Conservation (phyloP, 306 rosid genomes). For the Rosa multiflora region DNA sequence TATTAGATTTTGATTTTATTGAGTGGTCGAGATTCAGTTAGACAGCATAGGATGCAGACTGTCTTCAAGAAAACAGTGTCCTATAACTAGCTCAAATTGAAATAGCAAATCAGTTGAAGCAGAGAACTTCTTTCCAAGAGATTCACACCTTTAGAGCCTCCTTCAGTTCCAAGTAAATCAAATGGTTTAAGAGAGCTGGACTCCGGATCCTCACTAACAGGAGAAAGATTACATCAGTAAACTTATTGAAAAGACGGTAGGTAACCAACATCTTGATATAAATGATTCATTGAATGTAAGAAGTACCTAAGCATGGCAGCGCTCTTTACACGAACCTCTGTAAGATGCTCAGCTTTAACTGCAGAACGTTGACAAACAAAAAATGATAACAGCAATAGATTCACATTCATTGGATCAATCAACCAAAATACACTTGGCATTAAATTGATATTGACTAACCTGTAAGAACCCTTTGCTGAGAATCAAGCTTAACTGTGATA, state of each 20-base stretch:
- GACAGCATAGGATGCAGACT: background rate
- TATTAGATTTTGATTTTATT: background rate
- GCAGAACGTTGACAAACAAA: slow-evolving; percentile 26
- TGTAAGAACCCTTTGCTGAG: slow-evolving; percentile 95
- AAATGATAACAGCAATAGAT: background rate
- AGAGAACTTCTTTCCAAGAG: slow-evolving; percentile 17
- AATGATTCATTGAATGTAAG: slow-evolving; percentile 2
- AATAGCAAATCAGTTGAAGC: slow-evolving; percentile 2
- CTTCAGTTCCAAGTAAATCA: slow-evolving; percentile 67
- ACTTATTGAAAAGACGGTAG: slow-evolving; percentile 6
- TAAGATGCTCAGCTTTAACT: slow-evolving; percentile 88
- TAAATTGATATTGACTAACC: slow-evolving; percentile 46
- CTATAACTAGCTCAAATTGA: slow-evolving; percentile 8
- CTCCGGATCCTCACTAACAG: slow-evolving; percentile 55
- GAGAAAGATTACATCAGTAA: slow-evolving; percentile 28
- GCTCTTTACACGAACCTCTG: slow-evolving; percentile 81
- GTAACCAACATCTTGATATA: slow-evolving; percentile 11
- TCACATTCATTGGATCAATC: background rate
- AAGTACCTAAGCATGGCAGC: slow-evolving; percentile 57
- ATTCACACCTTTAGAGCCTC: slow-evolving; percentile 64
- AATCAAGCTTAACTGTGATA: slow-evolving; percentile 95
- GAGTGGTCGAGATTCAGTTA: background rate
- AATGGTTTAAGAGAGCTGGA: slow-evolving; percentile 65
- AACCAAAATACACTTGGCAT: slow-evolving; percentile 7
- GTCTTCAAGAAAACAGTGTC: background rate